Evolutionary conservation across 495 filamentous ascomycete species (phyloP).

Genomic region (Cladorrhinum samala): DNA sequence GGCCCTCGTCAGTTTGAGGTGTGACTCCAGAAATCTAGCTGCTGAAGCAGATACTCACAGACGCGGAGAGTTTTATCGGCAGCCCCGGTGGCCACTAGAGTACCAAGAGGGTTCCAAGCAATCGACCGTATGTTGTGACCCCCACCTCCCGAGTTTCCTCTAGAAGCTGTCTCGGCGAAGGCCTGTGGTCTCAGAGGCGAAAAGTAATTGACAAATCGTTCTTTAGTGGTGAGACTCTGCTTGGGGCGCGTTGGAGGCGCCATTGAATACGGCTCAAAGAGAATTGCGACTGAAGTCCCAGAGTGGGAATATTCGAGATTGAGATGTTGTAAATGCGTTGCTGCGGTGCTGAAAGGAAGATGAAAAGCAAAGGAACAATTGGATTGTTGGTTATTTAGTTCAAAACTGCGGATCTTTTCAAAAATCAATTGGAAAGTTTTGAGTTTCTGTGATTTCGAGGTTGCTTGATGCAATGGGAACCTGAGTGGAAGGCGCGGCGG

Average conservation of each 20-base stretch:
- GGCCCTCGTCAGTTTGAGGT: background rate
- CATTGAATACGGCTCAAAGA: slow-evolving; percentile 30
- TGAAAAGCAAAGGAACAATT: too few species aligned
- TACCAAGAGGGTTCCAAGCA: slow-evolving; percentile 85
- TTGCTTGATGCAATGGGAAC: too few species aligned
- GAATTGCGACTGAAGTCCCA: background rate
- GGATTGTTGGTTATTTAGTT: too few species aligned
- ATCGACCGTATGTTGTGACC: slow-evolving; percentile 54
- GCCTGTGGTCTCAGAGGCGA: slow-evolving; percentile 51
- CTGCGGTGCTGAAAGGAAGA: too few species aligned
- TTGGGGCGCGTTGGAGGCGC: slow-evolving; percentile 45
- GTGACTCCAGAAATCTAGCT: background rate
- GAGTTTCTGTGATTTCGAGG: too few species aligned
- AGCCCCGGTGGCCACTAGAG: slow-evolving; percentile 79
- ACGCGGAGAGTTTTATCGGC: slow-evolving; percentile 77
- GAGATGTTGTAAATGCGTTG: too few species aligned
- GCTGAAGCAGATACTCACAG: slow-evolving; percentile 27
- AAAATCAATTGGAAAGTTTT: too few species aligned
- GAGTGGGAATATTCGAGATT: too few species aligned
- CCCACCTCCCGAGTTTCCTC: slow-evolving; percentile 7
- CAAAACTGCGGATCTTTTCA: too few species aligned
- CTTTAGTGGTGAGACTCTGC: slow-evolving; percentile 51
- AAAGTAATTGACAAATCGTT: slow-evolving; percentile 55
- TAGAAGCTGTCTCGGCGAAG: slow-evolving; percentile 49
- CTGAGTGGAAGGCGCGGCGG: too few species aligned